Conservation (phyloP, 352 stramenopile genomes). For the Peronospora destructor region DNA sequence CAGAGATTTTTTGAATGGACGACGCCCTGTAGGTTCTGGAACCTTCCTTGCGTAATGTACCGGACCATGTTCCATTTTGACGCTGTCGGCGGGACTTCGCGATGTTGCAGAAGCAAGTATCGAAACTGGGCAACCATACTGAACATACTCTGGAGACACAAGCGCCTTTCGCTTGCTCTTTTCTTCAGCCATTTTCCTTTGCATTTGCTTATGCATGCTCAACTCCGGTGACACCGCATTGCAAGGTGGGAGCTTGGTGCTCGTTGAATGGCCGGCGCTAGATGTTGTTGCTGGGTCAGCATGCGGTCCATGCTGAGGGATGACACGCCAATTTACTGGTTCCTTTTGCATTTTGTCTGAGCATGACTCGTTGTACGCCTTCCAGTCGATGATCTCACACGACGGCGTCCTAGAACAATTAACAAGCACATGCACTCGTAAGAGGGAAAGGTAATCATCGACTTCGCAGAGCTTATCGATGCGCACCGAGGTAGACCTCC, state of each 20-base stretch:
- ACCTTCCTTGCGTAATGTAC: slow-evolving; percentile 49
- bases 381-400: slow-evolving; percentile 83
- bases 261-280: slow-evolving; percentile 2
- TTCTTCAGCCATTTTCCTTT: slow-evolving; percentile 48
- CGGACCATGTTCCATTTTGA: slow-evolving; percentile 23
- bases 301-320: slow-evolving; percentile 69
- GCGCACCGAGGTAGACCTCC: slow-evolving; percentile 30
- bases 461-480: neutral
- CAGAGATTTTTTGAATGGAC: slow-evolving; percentile 60
- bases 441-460: neutral
- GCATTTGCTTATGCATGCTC: slow-evolving; percentile 39
- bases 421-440: neutral
- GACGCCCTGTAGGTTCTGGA: slow-evolving; percentile 46
- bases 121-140: slow-evolving; percentile 41
- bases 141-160: slow-evolving; percentile 76
- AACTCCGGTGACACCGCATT: slow-evolving; percentile 9
- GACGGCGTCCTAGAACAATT: slow-evolving; percentile 36
- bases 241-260: slow-evolving; percentile 26
- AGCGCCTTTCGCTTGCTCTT: slow-evolving; percentile 81
- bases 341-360: slow-evolving; percentile 57
- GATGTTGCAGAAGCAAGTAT: slow-evolving; percentile 4
- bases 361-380: slow-evolving; percentile 70
- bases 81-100: slow-evolving; percentile 3
- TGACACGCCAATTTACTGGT: slow-evolving; percentile 62
- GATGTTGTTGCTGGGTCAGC: slow-evolving; percentile 28